Evolutionary conservation across 2,329 filamentous ascomycete species (phyloP), one percentile per base, ranked within the genome.

Genomic region (Colletotrichum tofieldiae): DNA sequence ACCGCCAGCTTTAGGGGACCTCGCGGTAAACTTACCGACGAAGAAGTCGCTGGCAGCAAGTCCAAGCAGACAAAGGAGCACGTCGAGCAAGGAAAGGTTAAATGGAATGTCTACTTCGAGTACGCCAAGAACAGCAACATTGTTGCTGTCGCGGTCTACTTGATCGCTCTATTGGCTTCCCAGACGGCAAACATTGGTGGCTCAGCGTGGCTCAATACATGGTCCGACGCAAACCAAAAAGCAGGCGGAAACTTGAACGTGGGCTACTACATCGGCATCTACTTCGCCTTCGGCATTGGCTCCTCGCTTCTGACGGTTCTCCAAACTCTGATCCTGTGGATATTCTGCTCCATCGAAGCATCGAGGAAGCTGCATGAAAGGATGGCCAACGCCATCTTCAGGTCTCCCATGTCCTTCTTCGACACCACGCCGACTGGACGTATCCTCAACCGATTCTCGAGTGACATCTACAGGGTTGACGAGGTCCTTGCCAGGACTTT

Each of bases 281-380:
- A 99, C 84, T 96, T 99, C 83, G 94, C 93, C 20, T 94, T 99
- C 82, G 97, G 96, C 59, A 89, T 99, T 63, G 96, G 96, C 41
- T 92, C 94, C 35, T 93, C 96, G 51, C 88, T 90, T 54, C 86
- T 99, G 75, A 96, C 97, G 3, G 94, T 98, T 52, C 79, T 97
- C 39, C 96, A 98, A 83, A 98, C 96, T 7, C 85, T 99, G 76
- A 95, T 99, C 75, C 87, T 99, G 37, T 99, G 96, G 96, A 98
- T 99, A 76, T 98, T 99, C 85, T 99, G 97, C 84, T 98, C 96
- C 5, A 99, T 99, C 74, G 96, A 99, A 91, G 96, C 96, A 62
- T 98, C 96, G 26, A 91, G 96, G 74, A 99, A 98, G 84, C 88
- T 99, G 68, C 96, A 99, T 81, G 96, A 98, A 84, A 90, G 94